Evolutionary conservation across 306 rosid genomes (phyloP), one percentile per base, ranked within the genome.

Genomic region (Medicago lupulina): DNA sequence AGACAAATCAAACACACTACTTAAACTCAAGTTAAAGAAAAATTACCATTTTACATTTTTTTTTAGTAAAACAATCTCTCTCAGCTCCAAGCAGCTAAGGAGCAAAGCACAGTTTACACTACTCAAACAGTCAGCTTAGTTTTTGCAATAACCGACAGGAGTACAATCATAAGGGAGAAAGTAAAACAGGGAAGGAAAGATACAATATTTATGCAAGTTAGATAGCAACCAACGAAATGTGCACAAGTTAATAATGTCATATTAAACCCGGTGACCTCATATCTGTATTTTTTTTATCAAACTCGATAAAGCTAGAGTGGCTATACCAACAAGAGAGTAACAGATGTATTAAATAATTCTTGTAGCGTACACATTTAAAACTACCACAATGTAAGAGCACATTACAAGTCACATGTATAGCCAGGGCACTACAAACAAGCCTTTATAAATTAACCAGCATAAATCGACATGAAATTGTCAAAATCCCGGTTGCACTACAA

Each of bases 401-500:
- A 49, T 34, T 31, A 74, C 6, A 39, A 34, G 28, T 55, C 50
- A 58, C 21, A 13, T 44, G 1, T 34, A 34, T 34, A 34, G 5
- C 38, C 7, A 34, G 7, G 38, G 38, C 38, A 34, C 38, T 34
- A 34, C 38, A 34, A 34, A 34, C 38, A 34, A 34, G 38, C 38
- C 38, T 34, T 34, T 34, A 5, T 34, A 31, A 31, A 31, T 3
- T 51, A 67, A 51, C 47, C 72, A 10, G 51, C 61, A 76, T 59
- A 67, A 46, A 68, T 51, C 38, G 14, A 16, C 73, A 77, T 59
- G 44, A 4, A 71, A 47, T 59, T 57, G 75, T 44, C 25, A 76
- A 57, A 64, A 34, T 18, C 46, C 21, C 28, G 2, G 14, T 16
- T 44, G 40, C 38, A 39, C 54, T 40, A 51, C 65, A 64, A 44